Base-by-base conservation (phyloP, 805 yeast species). In the Yarrowia sp. region DNA sequence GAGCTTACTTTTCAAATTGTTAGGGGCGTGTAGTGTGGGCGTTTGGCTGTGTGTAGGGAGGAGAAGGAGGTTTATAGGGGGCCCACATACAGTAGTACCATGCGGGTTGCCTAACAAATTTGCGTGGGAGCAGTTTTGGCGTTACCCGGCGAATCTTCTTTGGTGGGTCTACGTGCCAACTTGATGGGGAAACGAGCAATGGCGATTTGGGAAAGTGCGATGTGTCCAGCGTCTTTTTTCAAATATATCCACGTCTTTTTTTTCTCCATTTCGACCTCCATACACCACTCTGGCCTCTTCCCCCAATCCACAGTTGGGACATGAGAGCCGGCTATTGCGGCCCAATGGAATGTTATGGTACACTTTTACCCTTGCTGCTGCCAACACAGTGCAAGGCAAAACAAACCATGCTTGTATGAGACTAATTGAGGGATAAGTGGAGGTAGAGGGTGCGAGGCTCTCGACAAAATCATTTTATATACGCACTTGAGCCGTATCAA, bases 91-190 rank as follows among this genome's bases (percentile, higher is more conserved):
- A n/a, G n/a, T n/a, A 31, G 47, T 39, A 31, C 47, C 38, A 39
- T 55, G 61, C 61, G 61, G 61, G 61, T 55, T 55, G 61, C 61
- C 61, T 55, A 55, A 55, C 60, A 53, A 53, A 53, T 38, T 53
- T 53, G 45, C 60, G 60, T 55, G 61, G 43, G 61, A 39, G 61
- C 8, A 42, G 31, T 15, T n/a, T 36, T 55, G 61, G 61, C 61
- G 61, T 55, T 55, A 55, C 61, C 61, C 61, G 61, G 61, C 61
- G 58, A 51, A 51, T 51, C 58, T 36, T 36, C 43, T 36, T 36
- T 51, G 55, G 55, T 1, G 41, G 55, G 55, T 8, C 13, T 2
- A 14, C 17, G 13, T 18, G 41, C 13, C 41, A 48, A 8, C 3
- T 33, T 8, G 11, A 13, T 7, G 55, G 55, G 41, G 2, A 17